Evolutionary conservation across 164 flowering plant species (phyloP), one percentile per base, ranked within the genome.

Genomic region (Chimonanthus praecox): DNA sequence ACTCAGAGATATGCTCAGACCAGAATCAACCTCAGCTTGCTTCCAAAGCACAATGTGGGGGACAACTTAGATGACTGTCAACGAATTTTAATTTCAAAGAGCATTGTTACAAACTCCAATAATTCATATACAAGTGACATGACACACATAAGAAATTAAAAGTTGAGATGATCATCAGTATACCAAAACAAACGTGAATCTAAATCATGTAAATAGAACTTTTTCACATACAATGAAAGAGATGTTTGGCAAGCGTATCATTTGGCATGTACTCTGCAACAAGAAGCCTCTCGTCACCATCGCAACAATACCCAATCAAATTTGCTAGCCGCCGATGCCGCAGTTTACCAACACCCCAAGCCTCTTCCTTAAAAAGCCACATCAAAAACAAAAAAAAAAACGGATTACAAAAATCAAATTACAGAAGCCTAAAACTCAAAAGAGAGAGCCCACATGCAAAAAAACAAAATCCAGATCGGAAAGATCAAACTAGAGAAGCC

Each of bases 261-360:
- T 94, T 90, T n/a, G 94, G 94, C 99, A 96, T 96, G 81, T 81
- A 96, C 83, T 96, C 98, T 0, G 99, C 99, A 69, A 94, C 94
- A 18, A 96, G 88, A 74, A 96, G 76, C 81, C 99, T 83, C 88
- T 92, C 98, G 62, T 96, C 99, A 1, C 95, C 97, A 33, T 96
- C 97, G 73, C 95, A 94, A 77, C 99, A 96, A 47, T 92, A 96
- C 11, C 99, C 99, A 51, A 96, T 92, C 85, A 96, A 85, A 91
- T 94, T 96, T 0, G 97, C 98, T 21, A 94, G 78, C 81, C 90
- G 85, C 51, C 80, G 82, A 77, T 90, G 88, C 82, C 97, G 79
- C 85, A 96, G 74, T 78, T 89, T 94, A 76, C 98, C 97, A 47
- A 94, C 97, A 1, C 94, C 92, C 85, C 85, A 83, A 0, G 99